Conservation (phyloP, 805 yeast species). For the Hanseniaspora lindneri region DNA sequence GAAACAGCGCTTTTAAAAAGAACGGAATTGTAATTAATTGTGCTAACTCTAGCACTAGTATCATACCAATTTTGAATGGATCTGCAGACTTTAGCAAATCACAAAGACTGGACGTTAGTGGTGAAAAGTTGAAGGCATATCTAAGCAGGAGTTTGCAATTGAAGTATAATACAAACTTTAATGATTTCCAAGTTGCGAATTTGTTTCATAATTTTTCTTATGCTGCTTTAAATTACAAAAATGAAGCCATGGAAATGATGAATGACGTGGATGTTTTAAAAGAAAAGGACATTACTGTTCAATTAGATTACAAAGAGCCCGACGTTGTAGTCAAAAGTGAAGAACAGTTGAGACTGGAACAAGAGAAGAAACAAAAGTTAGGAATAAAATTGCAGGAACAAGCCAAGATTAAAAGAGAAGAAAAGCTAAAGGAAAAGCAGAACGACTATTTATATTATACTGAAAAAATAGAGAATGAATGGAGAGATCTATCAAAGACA, state of each 20-base stretch:
- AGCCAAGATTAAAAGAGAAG: slow-evolving; percentile 72
- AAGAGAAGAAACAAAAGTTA: slow-evolving; percentile 70
- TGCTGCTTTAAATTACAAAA: slow-evolving; percentile 53
- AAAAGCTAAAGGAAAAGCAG: slow-evolving; percentile 68
- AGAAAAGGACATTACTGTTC: slow-evolving; percentile 59
- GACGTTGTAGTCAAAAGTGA: slow-evolving; percentile 63
- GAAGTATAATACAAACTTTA: slow-evolving; percentile 79
- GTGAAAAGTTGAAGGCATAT: slow-evolving; percentile 55
- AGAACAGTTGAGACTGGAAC: slow-evolving; percentile 66
- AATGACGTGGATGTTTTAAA: slow-evolving; percentile 52
- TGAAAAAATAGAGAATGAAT: slow-evolving; percentile 38
- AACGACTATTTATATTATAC: slow-evolving; percentile 66
- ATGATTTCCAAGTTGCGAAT: slow-evolving; percentile 56
- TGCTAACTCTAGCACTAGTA: slow-evolving; percentile 70
- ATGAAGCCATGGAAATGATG: slow-evolving; percentile 47
- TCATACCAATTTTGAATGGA: slow-evolving; percentile 72
- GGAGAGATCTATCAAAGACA: slow-evolving; percentile 40
- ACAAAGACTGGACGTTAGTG: slow-evolving; percentile 88
- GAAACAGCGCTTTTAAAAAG: slow-evolving; percentile 25
- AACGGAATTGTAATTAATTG: slow-evolving; percentile 68
- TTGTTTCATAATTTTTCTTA: slow-evolving; percentile 70
- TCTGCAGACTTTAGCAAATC: slow-evolving; percentile 52
- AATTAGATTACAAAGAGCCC: slow-evolving; percentile 65
- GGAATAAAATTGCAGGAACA: slow-evolving; percentile 86
- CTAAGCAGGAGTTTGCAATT: slow-evolving; percentile 52